phyloP scores from a whole-genome alignment of 2,329 filamentous ascomycete genomes.

The Colletotrichum karsti region DNA sequence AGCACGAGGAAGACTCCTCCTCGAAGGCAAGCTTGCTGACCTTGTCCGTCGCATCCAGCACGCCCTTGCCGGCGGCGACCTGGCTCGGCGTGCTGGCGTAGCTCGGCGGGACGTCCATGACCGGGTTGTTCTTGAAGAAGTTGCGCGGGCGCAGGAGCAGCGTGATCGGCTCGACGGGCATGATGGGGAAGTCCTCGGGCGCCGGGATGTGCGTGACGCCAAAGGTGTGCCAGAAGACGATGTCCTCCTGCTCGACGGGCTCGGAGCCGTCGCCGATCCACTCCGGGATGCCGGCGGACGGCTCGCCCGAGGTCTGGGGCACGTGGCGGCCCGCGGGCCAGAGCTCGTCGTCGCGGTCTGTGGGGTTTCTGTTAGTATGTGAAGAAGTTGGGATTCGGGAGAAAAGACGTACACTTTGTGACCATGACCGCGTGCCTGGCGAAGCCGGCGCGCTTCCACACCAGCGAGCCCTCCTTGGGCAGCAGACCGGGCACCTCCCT shows the following conservation, averaged over 20 bases:
- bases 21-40: conserved; percentile 50
- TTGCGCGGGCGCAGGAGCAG: conserved; percentile 81
- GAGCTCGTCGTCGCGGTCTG: conserved; percentile 82
- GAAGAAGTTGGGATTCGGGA: not conserved
- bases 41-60: conserved; percentile 57
- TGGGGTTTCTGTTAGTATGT: not conserved
- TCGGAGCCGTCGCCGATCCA: conserved; percentile 79
- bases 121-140: conserved; percentile 84
- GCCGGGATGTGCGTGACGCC: conserved; percentile 89
- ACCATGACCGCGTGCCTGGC: conserved; percentile 88
- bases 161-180: conserved; percentile 88
- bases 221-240: conserved; percentile 95
- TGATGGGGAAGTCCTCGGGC: conserved; percentile 91
- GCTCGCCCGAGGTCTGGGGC: conserved; percentile 85
- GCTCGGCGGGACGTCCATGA: conserved; percentile 81
- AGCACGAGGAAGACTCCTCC: conserved; percentile 1
- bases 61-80: conserved; percentile 54
- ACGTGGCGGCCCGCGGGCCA: conserved; percentile 89
- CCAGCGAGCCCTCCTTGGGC: conserved; percentile 81
- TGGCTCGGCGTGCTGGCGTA: conserved; percentile 79
- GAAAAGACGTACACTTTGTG: conserved; percentile 75
- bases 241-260: conserved; percentile 79
- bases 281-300: conserved; percentile 74
- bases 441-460: conserved; percentile 91
- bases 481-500: conserved; percentile 82